phyloP scores from a whole-genome alignment of 495 filamentous ascomycete genomes.

The Daldinia bambusicola region DNA sequence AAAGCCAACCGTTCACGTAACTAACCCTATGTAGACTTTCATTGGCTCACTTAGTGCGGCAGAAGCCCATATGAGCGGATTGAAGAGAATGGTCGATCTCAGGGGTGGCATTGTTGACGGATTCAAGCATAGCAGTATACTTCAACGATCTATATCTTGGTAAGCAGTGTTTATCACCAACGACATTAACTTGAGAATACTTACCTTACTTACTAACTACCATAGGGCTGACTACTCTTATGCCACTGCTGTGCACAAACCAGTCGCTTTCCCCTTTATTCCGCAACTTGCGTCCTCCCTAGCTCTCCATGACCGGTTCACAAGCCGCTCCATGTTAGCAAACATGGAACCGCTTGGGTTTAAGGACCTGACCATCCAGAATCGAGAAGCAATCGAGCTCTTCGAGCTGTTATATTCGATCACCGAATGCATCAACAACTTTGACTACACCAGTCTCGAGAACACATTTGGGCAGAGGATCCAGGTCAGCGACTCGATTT shows the following conservation, averaged over 20 bases:
- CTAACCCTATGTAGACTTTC: constrained; percentile 37
- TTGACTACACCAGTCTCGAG: constrained; percentile 44
- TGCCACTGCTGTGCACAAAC: constrained; percentile 43
- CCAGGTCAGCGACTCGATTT: constrained; percentile 48
- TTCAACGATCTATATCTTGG: constrained; percentile 48
- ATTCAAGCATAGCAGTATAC: constrained; percentile 44
- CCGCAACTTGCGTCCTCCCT: constrained; percentile 46
- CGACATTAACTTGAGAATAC: background rate
- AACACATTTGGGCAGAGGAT: constrained; percentile 40
- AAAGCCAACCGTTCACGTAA: background rate
- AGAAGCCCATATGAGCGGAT: constrained; percentile 46
- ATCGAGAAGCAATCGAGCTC: constrained; percentile 42
- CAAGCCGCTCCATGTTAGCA: constrained; percentile 34
- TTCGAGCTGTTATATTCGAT: constrained; percentile 46
- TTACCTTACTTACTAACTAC: constrained; percentile 6
- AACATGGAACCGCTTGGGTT: constrained; percentile 33
- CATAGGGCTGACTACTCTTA: constrained; percentile 49
- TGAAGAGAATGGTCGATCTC: constrained; percentile 48
- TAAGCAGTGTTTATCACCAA: constrained; percentile 18
- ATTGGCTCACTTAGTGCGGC: constrained; percentile 45
- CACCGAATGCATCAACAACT: constrained; percentile 44
- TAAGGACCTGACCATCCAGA: constrained; percentile 37
- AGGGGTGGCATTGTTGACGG: constrained; percentile 46
- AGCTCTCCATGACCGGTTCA: constrained; percentile 40
- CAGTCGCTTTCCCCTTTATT: constrained; percentile 46